phyloP scores from a whole-genome alignment of 2,329 filamentous ascomycete genomes.

The Botryotinia narcissicola region DNA sequence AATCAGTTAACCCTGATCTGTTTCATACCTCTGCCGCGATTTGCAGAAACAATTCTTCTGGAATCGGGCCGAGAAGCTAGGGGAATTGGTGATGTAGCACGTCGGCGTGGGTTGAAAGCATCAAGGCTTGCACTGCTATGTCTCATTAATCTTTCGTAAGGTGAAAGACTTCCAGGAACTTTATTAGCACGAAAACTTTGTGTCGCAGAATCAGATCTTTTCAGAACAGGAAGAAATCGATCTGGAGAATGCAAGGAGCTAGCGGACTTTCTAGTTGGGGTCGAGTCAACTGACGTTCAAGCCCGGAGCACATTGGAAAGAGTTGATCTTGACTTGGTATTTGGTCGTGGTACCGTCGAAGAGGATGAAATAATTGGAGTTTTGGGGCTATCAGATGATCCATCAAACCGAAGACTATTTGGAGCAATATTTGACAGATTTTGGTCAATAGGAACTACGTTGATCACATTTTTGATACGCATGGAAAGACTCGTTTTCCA shows the following conservation, averaged over 20 bases:
- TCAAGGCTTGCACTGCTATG: slow-evolving; percentile 46
- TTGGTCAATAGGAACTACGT: neutral
- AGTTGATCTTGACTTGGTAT: slow-evolving; percentile 18
- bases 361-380: slow-evolving; percentile 1
- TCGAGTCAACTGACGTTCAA: slow-evolving; percentile 16
- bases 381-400: slow-evolving; percentile 10
- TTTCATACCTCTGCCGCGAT: slow-evolving; percentile 33
- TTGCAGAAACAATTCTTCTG: slow-evolving; percentile 29
- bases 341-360: slow-evolving; percentile 28
- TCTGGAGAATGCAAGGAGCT: slow-evolving; percentile 45
- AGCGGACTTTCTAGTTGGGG: slow-evolving; percentile 24
- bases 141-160: slow-evolving; percentile 47
- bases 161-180: slow-evolving; percentile 44
- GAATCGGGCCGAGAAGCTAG: slow-evolving; percentile 22
- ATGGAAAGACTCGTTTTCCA: slow-evolving; percentile 7
- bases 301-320: neutral
- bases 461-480: slow-evolving; percentile 10
- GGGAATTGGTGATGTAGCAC: slow-evolving; percentile 31
- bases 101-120: slow-evolving; percentile 49
- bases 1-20: neutral
- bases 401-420: slow-evolving; percentile 17
- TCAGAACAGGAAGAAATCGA: slow-evolving; percentile 55
- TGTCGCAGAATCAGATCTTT: slow-evolving; percentile 41
- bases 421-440: slow-evolving; percentile 3
- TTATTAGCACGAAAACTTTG: slow-evolving; percentile 54